Base-by-base conservation (phyloP, 768 basidiomycete genomes). In the Naematelia aurantialba region DNA sequence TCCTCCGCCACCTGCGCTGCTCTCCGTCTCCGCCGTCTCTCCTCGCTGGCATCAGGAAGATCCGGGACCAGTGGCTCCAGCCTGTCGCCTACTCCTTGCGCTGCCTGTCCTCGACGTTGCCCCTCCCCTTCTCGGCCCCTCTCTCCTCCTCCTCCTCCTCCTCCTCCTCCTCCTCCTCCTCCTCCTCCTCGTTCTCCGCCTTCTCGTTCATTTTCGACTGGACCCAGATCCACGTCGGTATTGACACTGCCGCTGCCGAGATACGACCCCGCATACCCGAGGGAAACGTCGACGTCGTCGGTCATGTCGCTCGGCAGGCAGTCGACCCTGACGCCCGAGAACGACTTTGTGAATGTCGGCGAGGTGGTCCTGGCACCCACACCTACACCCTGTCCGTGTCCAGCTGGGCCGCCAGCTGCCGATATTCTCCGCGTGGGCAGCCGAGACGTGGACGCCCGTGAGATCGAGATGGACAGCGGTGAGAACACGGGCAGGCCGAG, bases 281-380 rank as follows among this genome's bases (percentile, higher is more conserved):
- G 21, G 4, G 45, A 24, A 2, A 57, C 53, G 46, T 55, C 59
- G 21, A 60, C 34, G 1, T 56, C 63, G 44, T 60, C 59, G 17
- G 66, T 61, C 31, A 64, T 29, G 2, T 50, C 56, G 13, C n/a
- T 12, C 8, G 66, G 62, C 31, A 61, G 45, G 13, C 30, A 22
- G 14, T 45, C 59, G 17, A 34, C 10, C n/a, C 19, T 45, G 24
- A 63, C 59, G 13, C 57, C 57, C 2, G 25, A 22, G 31, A 64
- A 68, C 2, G 60, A 58, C n/a, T 42, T n/a, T 5, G 66, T 63
- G 48, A 19, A 58, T 14, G 21, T 45, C 12, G 24, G 46, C 31
- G 5, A 22, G 42, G n/a, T n/a, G n/a, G n/a, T 50, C 29, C 42
- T 31, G n/a, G 13, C n/a, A n/a, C n/a, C n/a, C n/a, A n/a, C n/a